Evolutionary conservation across 176 grass and related monocot genomes (phyloP).

Genomic region (Musa acuminata): DNA sequence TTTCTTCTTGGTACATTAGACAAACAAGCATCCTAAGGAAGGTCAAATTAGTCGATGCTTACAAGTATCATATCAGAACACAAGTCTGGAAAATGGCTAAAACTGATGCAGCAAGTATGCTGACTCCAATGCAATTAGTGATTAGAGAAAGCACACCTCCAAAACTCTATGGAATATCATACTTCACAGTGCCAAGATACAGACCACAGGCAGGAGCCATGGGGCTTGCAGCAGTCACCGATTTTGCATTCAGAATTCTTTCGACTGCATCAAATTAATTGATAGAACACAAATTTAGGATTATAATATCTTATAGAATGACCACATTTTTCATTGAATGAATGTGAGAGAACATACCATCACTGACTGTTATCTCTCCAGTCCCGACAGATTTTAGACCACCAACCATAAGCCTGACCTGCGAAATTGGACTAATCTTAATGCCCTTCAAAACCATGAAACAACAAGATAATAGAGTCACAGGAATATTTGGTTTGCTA

Average conservation of each 20-base stretch:
- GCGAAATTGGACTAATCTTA: conserved; percentile 26
- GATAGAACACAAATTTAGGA: neutral
- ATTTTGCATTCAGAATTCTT: conserved; percentile 69
- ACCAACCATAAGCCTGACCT: conserved; percentile 95
- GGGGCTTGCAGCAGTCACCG: conserved; percentile 56
- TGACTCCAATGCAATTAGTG: neutral
- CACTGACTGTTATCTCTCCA: conserved; percentile 43
- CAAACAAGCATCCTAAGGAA: neutral
- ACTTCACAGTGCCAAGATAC: conserved; percentile 86
- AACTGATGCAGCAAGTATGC: too few species aligned
- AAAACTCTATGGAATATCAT: conserved; percentile 43
- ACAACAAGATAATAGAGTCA: neutral
- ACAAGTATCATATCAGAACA: neutral
- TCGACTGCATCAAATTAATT: conserved; percentile 51
- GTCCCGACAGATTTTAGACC: conserved; percentile 87
- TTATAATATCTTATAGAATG: neutral
- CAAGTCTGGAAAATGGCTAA: neutral
- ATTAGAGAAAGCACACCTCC: neutral
- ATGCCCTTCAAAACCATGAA: conserved; percentile 2
- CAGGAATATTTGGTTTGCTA: neutral
- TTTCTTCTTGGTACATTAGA: too few species aligned
- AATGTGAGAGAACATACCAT: conserved; percentile 43
- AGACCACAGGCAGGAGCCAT: conserved; percentile 91
- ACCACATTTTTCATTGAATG: neutral
- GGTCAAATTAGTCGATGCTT: neutral